These are phyloP conservation scores for Bipolaris oryzae DNA, from an alignment of 2,329 filamentous ascomycete genomes.

Conservation along the genomic window DNA sequence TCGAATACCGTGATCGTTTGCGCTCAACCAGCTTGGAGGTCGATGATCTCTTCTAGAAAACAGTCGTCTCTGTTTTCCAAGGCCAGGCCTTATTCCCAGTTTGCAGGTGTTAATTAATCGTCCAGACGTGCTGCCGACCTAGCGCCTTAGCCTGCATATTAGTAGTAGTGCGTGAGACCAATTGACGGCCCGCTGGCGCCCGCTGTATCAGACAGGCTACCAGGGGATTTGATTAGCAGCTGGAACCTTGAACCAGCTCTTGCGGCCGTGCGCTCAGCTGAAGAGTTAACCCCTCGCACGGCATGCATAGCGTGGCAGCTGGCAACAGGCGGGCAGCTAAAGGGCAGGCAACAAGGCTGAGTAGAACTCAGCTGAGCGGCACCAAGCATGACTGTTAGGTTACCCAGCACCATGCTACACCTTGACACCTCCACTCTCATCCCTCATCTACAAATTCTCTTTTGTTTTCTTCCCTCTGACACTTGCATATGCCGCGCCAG, in stretches of 20 bases:
- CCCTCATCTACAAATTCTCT: not conserved
- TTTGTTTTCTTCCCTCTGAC: not conserved
- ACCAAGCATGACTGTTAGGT: not conserved
- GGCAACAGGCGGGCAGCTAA: not conserved
- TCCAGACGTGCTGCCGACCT: not conserved
- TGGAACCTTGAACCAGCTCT: not conserved
- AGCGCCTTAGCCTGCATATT: not conserved
- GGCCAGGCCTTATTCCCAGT: no score
- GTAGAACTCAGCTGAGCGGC: not conserved
- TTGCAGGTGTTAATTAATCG: not conserved
- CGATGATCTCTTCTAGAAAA: no score
- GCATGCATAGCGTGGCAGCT: not conserved
- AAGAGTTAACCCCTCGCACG: not conserved
- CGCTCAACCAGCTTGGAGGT: no score
- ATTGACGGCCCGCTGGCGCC: not conserved
- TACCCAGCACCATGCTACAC: not conserved
- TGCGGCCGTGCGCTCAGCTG: not conserved
- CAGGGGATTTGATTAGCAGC: not conserved
- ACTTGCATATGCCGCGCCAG: constrained; percentile 9
- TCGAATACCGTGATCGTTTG: no score
- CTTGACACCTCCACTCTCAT: not conserved
- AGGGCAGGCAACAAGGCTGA: not conserved
- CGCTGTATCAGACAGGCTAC: not conserved
- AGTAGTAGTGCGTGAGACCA: not conserved
- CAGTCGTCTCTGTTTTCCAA: no score